Conservation (phyloP, 2,329 filamentous ascomycete species). For the Metarhizium rileyi region DNA sequence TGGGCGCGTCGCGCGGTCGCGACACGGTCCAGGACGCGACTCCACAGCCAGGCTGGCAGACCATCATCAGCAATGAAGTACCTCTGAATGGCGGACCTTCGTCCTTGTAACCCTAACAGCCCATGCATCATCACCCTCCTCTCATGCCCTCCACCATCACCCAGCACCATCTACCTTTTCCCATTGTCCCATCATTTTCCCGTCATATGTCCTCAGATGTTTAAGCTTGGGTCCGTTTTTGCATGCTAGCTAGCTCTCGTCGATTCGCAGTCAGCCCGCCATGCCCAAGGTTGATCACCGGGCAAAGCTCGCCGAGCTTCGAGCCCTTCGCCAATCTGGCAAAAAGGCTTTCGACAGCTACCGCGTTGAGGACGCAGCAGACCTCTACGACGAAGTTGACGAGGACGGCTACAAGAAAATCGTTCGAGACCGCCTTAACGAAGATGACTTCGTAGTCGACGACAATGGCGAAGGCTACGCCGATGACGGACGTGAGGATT, state of each 20-base stretch:
- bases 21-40: slow-evolving; percentile 5
- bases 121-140: background rate
- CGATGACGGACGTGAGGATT: slow-evolving; percentile 91
- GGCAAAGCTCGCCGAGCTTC: slow-evolving; percentile 64
- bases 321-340: slow-evolving; percentile 74
- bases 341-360: slow-evolving; percentile 87
- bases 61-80: background rate
- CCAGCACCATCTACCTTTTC: background rate
- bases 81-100: background rate
- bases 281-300: slow-evolving; percentile 31
- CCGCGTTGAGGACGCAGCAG: slow-evolving; percentile 71
- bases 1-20: slow-evolving; percentile 1
- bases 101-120: background rate
- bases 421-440: slow-evolving; percentile 75
- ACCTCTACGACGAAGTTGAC: slow-evolving; percentile 92
- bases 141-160: background rate
- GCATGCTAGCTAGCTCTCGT: slow-evolving; percentile 9
- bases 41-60: background rate
- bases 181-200: background rate
- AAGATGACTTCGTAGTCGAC: slow-evolving; percentile 97
- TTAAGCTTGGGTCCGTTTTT: background rate
- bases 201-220: background rate
- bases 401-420: slow-evolving; percentile 97
- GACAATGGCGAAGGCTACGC: slow-evolving; percentile 96
- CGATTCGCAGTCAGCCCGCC: slow-evolving; percentile 10